Evolutionary conservation across 2,329 filamentous ascomycete genomes (phyloP).

Genomic region (Diaporthe citriasiana): DNA sequence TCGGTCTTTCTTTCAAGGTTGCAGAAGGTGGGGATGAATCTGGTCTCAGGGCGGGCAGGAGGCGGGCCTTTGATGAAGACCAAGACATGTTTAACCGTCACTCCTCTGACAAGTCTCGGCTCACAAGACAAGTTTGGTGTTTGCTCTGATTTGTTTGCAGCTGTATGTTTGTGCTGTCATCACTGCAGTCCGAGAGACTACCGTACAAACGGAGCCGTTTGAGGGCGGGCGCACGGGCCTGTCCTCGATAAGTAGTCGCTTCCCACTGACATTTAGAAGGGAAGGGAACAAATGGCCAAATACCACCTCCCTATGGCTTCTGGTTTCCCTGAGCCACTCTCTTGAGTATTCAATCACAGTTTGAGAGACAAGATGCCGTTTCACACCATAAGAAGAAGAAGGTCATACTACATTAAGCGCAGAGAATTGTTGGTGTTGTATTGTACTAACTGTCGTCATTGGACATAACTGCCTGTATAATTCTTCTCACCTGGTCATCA

Average conservation of each 20-base stretch:
- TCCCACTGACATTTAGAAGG: not conserved
- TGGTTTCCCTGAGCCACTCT: no score
- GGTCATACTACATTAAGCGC: not conserved
- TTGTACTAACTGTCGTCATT: not conserved
- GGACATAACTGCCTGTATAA: not conserved
- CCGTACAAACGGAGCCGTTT: not conserved
- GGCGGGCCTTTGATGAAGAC: not conserved
- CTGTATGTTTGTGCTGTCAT: not conserved
- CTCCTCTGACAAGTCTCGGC: not conserved
- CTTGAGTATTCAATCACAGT: no score
- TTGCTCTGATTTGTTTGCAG: not conserved
- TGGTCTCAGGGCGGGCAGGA: conserved; percentile 2
- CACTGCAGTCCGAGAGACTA: not conserved
- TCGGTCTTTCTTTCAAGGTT: not conserved
- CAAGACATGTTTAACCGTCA: conserved; percentile 1
- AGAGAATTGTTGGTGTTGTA: not conserved
- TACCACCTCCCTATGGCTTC: no score
- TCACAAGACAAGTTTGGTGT: not conserved
- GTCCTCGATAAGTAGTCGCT: not conserved
- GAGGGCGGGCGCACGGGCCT: not conserved
- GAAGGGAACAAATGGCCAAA: no score
- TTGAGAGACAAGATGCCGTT: not conserved
- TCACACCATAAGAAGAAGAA: not conserved
- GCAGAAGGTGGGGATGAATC: not conserved
- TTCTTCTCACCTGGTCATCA: not conserved